Evolutionary conservation across 2,329 filamentous ascomycete species (phyloP).

Genomic region (Aspergillus quadricinctus): DNA sequence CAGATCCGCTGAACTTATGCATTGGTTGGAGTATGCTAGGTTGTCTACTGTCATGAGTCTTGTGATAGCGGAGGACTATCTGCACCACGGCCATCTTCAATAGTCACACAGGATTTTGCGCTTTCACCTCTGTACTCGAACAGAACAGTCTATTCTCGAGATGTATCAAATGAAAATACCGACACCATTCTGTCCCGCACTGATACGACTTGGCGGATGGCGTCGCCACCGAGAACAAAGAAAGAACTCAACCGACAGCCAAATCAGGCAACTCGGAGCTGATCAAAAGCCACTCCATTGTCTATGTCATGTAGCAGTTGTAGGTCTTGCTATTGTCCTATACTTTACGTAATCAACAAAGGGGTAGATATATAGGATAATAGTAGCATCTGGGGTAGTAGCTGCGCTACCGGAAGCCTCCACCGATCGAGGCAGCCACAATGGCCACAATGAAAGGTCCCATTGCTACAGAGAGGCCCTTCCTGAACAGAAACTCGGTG

Average conservation of each 20-base stretch:
- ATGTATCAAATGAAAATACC: background rate
- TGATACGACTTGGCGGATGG: constrained; percentile 2
- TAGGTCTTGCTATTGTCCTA: background rate
- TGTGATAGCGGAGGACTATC: too few species aligned
- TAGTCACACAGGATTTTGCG: too few species aligned
- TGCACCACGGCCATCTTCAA: too few species aligned
- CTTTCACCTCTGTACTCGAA: background rate
- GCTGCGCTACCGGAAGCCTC: background rate
- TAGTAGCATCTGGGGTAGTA: background rate
- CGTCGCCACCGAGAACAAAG: too few species aligned
- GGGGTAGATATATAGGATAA: background rate
- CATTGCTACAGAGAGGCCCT: background rate
- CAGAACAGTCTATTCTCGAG: background rate
- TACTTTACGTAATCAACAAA: background rate
- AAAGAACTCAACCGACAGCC: background rate
- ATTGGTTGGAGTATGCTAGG: background rate
- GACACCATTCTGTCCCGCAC: constrained; percentile 11
- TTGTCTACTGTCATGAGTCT: too few species aligned
- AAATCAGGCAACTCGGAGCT: background rate
- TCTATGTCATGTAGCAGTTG: background rate
- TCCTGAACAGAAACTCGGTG: background rate
- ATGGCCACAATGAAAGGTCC: constrained; percentile 11
- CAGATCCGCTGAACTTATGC: background rate
- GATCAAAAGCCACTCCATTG: background rate
- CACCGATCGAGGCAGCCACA: background rate